phyloP scores from a whole-genome alignment of 2,329 filamentous ascomycete genomes.

The Hypomyces perniciosus region DNA sequence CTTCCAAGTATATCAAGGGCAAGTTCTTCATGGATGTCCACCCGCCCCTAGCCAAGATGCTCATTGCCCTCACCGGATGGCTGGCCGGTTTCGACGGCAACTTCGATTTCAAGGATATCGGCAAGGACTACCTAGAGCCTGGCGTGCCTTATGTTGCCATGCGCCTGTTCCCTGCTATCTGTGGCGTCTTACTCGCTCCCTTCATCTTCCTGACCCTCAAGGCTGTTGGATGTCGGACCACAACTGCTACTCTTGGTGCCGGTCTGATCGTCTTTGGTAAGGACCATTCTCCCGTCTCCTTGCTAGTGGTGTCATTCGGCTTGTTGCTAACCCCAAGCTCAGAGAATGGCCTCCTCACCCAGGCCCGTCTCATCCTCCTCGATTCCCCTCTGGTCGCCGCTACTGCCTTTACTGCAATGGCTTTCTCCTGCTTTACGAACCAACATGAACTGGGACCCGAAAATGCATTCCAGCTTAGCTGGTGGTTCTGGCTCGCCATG shows the following conservation, averaged over 20 bases:
- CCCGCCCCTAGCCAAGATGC: constrained; percentile 89
- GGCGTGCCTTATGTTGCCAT: constrained; percentile 95
- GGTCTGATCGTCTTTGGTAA: constrained; percentile 84
- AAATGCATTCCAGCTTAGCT: constrained; percentile 80
- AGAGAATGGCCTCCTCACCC: constrained; percentile 95
- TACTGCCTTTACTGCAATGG: constrained; percentile 83
- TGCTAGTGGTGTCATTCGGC: background rate
- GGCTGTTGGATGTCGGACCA: constrained; percentile 80
- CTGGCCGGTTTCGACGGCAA: constrained; percentile 89
- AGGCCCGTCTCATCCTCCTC: constrained; percentile 90
- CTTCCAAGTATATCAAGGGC: constrained; percentile 98
- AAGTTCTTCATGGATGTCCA: constrained; percentile 99
- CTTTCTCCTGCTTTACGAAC: constrained; percentile 91
- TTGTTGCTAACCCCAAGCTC: constrained; percentile 22
- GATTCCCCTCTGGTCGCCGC: constrained; percentile 92
- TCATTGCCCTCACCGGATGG: constrained; percentile 93
- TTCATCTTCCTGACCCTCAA: constrained; percentile 94
- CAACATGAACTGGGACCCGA: constrained; percentile 89
- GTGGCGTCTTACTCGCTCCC: constrained; percentile 82
- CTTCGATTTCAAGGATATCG: constrained; percentile 99
- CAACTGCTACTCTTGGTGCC: constrained; percentile 76
- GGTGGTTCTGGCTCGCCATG: constrained; percentile 96
- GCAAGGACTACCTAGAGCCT: constrained; percentile 95
- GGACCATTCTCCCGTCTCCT: constrained; percentile 26
- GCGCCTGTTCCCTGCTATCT: constrained; percentile 85